phyloP scores from a whole-genome alignment of 169 alveolate genomes.

The Plasmodium chabaudi region DNA sequence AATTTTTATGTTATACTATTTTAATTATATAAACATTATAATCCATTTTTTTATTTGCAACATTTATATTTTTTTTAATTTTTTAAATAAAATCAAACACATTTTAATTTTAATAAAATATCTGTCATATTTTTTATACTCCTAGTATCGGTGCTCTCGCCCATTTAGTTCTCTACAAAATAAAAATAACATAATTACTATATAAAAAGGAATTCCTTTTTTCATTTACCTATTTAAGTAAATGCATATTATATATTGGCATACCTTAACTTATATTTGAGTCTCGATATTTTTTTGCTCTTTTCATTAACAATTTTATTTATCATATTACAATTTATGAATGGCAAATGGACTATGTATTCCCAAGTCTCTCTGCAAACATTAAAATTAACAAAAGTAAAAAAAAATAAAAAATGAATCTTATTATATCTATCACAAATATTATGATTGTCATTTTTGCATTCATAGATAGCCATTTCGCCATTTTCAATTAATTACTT shows the following conservation, averaged over 20 bases:
- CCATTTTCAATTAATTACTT: conserved; percentile 13
- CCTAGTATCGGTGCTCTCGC: conserved; percentile 62
- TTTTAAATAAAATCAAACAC: too few species aligned
- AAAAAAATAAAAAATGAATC: background rate
- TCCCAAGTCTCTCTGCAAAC: conserved; percentile 71
- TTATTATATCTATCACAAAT: background rate
- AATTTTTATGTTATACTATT: too few species aligned
- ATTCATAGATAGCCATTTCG: background rate
- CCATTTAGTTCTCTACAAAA: conserved; percentile 57
- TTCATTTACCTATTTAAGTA: background rate
- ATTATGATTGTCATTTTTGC: background rate
- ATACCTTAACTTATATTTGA: conserved; percentile 69
- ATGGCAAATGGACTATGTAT: conserved; percentile 73
- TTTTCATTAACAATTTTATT: conserved; percentile 49
- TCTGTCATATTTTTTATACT: background rate
- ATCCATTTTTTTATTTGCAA: too few species aligned
- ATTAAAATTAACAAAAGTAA: background rate
- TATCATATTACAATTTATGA: conserved; percentile 71
- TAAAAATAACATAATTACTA: background rate
- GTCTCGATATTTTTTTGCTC: conserved; percentile 55
- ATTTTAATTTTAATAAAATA: too few species aligned
- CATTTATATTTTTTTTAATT: too few species aligned
- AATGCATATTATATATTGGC: background rate
- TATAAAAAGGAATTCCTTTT: background rate
- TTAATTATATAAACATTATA: too few species aligned